Conservation (phyloP, 2,329 filamentous ascomycete species). For the Hymenoscyphus albidus region DNA sequence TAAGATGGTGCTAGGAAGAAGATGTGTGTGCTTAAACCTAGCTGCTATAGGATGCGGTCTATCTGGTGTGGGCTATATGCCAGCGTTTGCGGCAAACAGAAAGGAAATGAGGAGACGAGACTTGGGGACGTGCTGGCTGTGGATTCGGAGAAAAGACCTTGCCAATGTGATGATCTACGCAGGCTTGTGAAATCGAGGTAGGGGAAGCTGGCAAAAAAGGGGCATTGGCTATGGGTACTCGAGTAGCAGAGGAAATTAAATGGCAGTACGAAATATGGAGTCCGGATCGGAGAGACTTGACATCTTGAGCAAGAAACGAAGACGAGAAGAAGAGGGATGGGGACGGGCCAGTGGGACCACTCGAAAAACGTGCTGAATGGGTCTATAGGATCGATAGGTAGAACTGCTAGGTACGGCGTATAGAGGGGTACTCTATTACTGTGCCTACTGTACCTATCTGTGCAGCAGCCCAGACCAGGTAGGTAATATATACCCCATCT, state of each 20-base stretch:
- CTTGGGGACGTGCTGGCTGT: slow-evolving; percentile 6
- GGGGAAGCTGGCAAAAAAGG: slow-evolving; percentile 1
- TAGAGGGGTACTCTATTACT: background rate
- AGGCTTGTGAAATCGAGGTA: slow-evolving; percentile 1
- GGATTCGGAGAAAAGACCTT: slow-evolving; percentile 5
- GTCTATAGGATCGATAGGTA: background rate
- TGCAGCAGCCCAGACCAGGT: background rate
- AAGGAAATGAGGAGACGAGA: slow-evolving; percentile 22
- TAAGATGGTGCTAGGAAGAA: background rate
- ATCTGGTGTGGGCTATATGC: slow-evolving; percentile 9
- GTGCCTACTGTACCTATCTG: background rate
- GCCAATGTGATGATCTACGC: background rate
- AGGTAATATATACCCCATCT: background rate
- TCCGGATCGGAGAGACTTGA: background rate
- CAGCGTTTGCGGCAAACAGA: slow-evolving; percentile 29
- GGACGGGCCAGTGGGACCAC: background rate
- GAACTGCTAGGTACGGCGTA: background rate
- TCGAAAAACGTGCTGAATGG: background rate
- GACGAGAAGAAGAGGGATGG: background rate
- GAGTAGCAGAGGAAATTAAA: background rate
- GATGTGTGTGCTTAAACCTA: background rate
- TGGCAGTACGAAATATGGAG: slow-evolving; percentile 1
- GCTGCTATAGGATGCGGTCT: slow-evolving; percentile 17
- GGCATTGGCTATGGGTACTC: background rate
- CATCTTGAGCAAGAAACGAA: slow-evolving; percentile 1